A percentile compares a stretch with the other conserved stretches of the same genome.
These are phyloP conservation scores for Ensete ventricosum DNA, from an alignment of 176 grass and related monocot species.

Conservation along the genomic window DNA sequence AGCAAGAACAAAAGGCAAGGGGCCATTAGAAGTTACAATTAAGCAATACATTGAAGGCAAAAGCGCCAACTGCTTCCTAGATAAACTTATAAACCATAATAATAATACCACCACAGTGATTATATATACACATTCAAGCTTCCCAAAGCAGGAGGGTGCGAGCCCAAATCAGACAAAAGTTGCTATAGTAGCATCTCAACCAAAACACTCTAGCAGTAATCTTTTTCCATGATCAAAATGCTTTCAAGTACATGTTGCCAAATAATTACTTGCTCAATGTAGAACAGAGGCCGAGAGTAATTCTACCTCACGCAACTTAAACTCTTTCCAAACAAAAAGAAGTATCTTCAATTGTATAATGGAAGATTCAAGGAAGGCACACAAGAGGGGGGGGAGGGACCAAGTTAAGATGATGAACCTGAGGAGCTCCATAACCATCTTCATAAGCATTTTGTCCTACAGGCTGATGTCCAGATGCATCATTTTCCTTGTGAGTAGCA, in stretches of 20 bases:
- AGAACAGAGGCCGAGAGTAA: not conserved
- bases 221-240: not conserved
- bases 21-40: no score
- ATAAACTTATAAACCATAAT: no score
- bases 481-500: constrained; percentile 44
- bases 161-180: not conserved
- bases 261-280: not conserved
- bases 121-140: not conserved
- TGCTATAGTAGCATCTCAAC: not conserved
- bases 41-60: no score
- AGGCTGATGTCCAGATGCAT: constrained; percentile 38
- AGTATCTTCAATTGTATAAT: no score
- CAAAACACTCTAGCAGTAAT: not conserved
- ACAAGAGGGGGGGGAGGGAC: no score
- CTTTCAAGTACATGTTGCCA: not conserved
- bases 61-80: no score
- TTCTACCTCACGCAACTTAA: no score
- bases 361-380: not conserved
- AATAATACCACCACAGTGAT: not conserved
- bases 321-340: no score
- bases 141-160: not conserved
- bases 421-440: constrained; percentile 38
- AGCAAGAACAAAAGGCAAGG: not conserved
- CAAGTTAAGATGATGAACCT: constrained; percentile 26
- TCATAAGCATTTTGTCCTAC: constrained; percentile 50